These are phyloP conservation scores for Conringia planisiliqua DNA, from an alignment of 345 rosid genomes.

Conservation along the genomic window DNA sequence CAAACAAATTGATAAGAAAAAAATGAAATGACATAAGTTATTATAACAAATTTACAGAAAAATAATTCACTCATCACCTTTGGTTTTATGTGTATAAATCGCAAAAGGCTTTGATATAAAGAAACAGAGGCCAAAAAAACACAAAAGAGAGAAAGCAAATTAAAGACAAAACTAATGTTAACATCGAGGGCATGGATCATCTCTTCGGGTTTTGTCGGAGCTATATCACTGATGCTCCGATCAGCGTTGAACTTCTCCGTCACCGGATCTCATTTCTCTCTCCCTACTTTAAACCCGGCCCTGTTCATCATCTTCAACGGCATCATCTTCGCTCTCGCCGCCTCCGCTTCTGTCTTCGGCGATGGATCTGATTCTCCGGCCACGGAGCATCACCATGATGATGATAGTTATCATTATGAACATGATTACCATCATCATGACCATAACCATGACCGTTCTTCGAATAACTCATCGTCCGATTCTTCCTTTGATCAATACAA, in stretches of 20 bases:
- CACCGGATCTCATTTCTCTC: conserved; percentile 16
- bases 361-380: conserved; percentile 7
- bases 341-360: conserved; percentile 17
- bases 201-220: conserved; percentile 33
- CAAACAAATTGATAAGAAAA: background rate
- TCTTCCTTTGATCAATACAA: conserved; percentile 19
- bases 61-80: too few relatives aligned
- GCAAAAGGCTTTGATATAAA: background rate
- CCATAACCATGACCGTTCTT: background rate
- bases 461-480: conserved; percentile 2
- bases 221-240: conserved; percentile 26
- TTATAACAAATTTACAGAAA: too few relatives aligned
- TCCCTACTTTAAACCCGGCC: conserved; percentile 5
- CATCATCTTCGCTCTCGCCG: conserved; percentile 28
- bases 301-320: conserved; percentile 17
- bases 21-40: background rate
- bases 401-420: background rate
- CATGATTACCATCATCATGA: background rate
- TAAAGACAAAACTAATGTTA: conserved; percentile 1
- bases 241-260: conserved; percentile 12
- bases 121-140: background rate
- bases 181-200: conserved; percentile 29
- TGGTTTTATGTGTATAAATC: background rate
- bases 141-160: background rate
- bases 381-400: conserved; percentile 2